phyloP scores from a whole-genome alignment of 306 rosid species.

The Prinsepia uniflora region DNA sequence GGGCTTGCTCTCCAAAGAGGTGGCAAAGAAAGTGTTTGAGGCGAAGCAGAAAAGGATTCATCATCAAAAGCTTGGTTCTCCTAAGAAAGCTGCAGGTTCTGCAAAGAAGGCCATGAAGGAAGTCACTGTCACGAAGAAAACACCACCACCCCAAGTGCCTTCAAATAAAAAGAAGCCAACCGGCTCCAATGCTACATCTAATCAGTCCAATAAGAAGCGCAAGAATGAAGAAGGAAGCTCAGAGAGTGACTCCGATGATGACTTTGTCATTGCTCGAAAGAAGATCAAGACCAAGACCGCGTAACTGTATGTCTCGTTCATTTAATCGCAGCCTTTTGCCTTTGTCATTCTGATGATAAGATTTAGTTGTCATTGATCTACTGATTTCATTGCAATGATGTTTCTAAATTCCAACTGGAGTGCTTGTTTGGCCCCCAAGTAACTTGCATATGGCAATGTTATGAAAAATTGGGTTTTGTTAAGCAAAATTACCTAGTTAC shows the following conservation, averaged over 20 bases:
- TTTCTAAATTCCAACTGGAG: background rate
- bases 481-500: background rate
- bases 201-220: slow-evolving; percentile 56
- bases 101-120: slow-evolving; percentile 38
- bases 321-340: background rate
- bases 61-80: slow-evolving; percentile 50
- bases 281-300: slow-evolving; percentile 37
- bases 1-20: slow-evolving; percentile 69
- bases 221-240: slow-evolving; percentile 42
- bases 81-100: slow-evolving; percentile 32
- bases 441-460: background rate
- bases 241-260: slow-evolving; percentile 49
- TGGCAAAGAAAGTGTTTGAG: slow-evolving; percentile 55
- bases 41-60: slow-evolving; percentile 53
- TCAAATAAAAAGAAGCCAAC: slow-evolving; percentile 38
- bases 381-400: background rate
- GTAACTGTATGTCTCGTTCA: slow-evolving; percentile 20
- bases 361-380: slow-evolving; percentile 10
- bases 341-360: slow-evolving; percentile 10
- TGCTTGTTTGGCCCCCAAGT: background rate
- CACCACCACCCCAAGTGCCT: slow-evolving; percentile 28
- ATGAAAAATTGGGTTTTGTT: background rate
- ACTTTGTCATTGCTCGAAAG: slow-evolving; percentile 18
- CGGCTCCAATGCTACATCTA: slow-evolving; percentile 32
- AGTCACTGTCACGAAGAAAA: slow-evolving; percentile 39